A percentile compares a stretch with the other conserved stretches of the same genome.
Conservation (phyloP, 2,329 filamentous ascomycete genomes). For the Aspergillus thermomutatus region DNA sequence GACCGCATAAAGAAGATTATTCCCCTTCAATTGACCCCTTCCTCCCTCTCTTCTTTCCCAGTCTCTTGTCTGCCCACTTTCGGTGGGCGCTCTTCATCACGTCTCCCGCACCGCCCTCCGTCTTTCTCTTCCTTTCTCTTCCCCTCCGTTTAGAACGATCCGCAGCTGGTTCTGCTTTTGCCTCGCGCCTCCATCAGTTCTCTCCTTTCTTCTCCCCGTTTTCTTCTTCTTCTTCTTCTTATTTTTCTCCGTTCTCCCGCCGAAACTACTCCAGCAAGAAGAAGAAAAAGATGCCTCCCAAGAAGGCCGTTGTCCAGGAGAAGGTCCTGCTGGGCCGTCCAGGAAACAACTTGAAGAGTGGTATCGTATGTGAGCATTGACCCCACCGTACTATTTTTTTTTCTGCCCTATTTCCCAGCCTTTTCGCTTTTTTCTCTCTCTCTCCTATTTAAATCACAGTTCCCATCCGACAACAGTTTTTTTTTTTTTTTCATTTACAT, state of each 20-base stretch:
- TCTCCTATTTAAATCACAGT: conserved; percentile 6
- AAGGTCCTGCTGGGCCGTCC: conserved; percentile 94
- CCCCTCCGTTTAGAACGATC: conserved; percentile 48
- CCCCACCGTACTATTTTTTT: conserved; percentile 27
- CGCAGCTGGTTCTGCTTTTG: conserved; percentile 65
- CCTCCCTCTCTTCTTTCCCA: background rate
- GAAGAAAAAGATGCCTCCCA: conserved; percentile 84
- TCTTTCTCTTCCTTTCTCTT: conserved; percentile 54
- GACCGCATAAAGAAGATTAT: background rate
- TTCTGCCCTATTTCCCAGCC: conserved; percentile 25
- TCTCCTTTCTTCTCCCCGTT: conserved; percentile 46
- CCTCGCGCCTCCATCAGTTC: conserved; percentile 22
- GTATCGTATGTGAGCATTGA: conserved; percentile 77
- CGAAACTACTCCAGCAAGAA: conserved; percentile 56
- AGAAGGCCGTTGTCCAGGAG: conserved; percentile 88
- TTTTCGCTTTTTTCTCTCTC: conserved; percentile 21
- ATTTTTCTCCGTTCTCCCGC: conserved; percentile 27
- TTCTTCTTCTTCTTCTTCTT: conserved; percentile 51
- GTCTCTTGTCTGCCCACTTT: conserved; percentile 14
- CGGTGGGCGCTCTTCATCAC: conserved; percentile 29
- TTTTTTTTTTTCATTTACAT: conserved; percentile 11
- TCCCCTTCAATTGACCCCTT: background rate
- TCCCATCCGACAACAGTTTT: background rate
- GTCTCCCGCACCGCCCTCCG: conserved; percentile 24
- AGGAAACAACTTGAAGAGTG: conserved; percentile 97